A percentile compares a stretch with the other conserved stretches of the same genome.
These are phyloP conservation scores for Helianthus tuberosus DNA, from an alignment of 129 eudicot species.

Conservation along the genomic window DNA sequence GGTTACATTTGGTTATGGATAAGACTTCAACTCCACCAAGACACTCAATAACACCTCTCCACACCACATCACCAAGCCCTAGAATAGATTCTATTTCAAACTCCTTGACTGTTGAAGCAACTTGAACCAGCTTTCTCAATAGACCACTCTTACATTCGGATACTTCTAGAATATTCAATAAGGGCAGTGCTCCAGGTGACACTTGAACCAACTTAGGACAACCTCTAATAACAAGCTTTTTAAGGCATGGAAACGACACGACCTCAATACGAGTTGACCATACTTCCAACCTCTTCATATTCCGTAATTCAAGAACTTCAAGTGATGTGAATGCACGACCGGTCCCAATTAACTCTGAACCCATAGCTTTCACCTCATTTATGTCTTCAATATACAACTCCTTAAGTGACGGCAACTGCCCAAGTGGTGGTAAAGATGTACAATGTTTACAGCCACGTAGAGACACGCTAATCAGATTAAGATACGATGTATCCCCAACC, in stretches of 20 bases:
- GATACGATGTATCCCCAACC: constrained; percentile 3
- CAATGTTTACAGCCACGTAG: not conserved
- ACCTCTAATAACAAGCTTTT: not conserved
- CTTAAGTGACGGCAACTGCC: constrained; percentile 1
- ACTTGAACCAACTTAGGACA: not conserved
- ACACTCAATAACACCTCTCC: constrained; percentile 10
- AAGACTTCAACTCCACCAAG: not conserved
- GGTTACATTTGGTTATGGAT: not conserved
- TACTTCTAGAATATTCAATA: not conserved
- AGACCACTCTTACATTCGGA: not conserved
- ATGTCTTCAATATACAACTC: not conserved
- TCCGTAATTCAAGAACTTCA: not conserved
- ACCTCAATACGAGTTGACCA: not conserved
- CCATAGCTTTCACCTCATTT: not conserved
- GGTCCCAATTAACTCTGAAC: not conserved
- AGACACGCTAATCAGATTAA: not conserved
- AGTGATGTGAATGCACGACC: constrained; percentile 7
- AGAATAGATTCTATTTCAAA: not conserved
- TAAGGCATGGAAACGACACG: constrained; percentile 14
- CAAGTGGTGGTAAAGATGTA: constrained; percentile 19
- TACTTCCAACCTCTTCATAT: not conserved
- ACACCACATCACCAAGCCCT: not conserved
- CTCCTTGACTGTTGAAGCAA: not conserved
- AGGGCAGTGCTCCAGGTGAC: not conserved
- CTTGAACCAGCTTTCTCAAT: not conserved